A percentile compares a stretch with the other conserved stretches of the same genome.
Evolutionary conservation across 2,329 filamentous ascomycete species (phyloP).

Genomic region (Pyricularia sp.): DNA sequence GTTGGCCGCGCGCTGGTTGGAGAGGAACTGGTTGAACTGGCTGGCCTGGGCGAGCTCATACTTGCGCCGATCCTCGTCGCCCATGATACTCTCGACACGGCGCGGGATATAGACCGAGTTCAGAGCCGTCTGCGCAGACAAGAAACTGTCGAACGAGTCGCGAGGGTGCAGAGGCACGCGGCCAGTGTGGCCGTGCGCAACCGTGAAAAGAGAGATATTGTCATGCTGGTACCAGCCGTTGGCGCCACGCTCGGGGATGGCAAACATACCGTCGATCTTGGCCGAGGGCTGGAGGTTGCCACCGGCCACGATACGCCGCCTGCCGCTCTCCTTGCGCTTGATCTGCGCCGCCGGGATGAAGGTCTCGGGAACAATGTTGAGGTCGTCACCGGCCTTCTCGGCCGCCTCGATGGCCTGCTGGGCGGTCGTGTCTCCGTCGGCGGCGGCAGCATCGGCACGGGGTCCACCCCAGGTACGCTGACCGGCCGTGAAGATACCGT

Average conservation of each 20-base stretch:
- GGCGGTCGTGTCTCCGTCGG: slow-evolving; percentile 65
- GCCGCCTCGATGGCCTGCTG: slow-evolving; percentile 79
- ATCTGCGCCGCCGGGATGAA: slow-evolving; percentile 54
- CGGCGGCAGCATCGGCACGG: slow-evolving; percentile 76
- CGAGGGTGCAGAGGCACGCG: slow-evolving; percentile 41
- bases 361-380: slow-evolving; percentile 82
- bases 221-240: slow-evolving; percentile 61
- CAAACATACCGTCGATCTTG: slow-evolving; percentile 69
- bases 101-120: slow-evolving; percentile 58
- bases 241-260: slow-evolving; percentile 56
- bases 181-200: slow-evolving; percentile 34
- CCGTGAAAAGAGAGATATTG: slow-evolving; percentile 49
- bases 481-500: slow-evolving; percentile 89
- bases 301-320: slow-evolving; percentile 28
- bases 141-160: slow-evolving; percentile 58
- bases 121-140: slow-evolving; percentile 45
- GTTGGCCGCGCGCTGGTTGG: slow-evolving; percentile 15
- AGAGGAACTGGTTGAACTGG: slow-evolving; percentile 27
- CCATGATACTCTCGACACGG: slow-evolving; percentile 67
- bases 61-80: slow-evolving; percentile 65
- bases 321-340: slow-evolving; percentile 19
- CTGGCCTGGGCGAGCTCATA: slow-evolving; percentile 60
- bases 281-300: slow-evolving; percentile 58
- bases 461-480: slow-evolving; percentile 95
- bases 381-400: slow-evolving; percentile 69